A percentile compares a stretch with the other conserved stretches of the same genome.
Evolutionary conservation across 768 basidiomycete species (phyloP).

Genomic region (Hydnum rufescens): DNA sequence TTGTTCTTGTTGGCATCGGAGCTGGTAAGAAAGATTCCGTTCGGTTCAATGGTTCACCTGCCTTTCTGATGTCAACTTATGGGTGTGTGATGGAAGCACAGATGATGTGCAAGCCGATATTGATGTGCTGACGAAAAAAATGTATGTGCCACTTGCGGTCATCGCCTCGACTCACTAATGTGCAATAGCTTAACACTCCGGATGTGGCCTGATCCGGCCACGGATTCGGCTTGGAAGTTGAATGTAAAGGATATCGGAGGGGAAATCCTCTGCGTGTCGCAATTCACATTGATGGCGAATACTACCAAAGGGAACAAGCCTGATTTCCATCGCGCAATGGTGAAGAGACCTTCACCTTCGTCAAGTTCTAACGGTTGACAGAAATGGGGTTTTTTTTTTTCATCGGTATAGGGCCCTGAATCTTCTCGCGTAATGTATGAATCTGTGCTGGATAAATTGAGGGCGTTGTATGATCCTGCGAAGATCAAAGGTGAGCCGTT

Average conservation of each 20-base stretch:
- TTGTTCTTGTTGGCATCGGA: constrained; percentile 83
- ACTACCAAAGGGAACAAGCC: constrained; percentile 78
- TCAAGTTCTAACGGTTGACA: neutral
- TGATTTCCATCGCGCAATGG: constrained; percentile 90
- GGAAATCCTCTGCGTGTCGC: constrained; percentile 85
- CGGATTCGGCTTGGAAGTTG: constrained; percentile 62
- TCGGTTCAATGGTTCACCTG: constrained; percentile 1
- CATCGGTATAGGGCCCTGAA: constrained; percentile 47
- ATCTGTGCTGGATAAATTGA: constrained; percentile 49
- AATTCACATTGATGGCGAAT: constrained; percentile 79
- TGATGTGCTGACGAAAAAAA: constrained; percentile 57
- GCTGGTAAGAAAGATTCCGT: constrained; percentile 29
- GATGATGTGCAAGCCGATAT: constrained; percentile 69
- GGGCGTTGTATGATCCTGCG: constrained; percentile 43
- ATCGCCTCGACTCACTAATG: neutral
- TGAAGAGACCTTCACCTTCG: constrained; percentile 14
- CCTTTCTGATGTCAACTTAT: constrained; percentile 9
- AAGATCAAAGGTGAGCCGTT: constrained; percentile 52
- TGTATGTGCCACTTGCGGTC: constrained; percentile 26
- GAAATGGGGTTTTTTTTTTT: no score
- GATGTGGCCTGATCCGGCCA: constrained; percentile 41
- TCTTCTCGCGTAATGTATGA: constrained; percentile 49
- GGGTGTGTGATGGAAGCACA: constrained; percentile 16
- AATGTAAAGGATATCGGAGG: constrained; percentile 77
- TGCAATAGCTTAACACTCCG: constrained; percentile 44